These are phyloP conservation scores for Crithidia mellificae DNA, from an alignment of 208 protist species.

Conservation along the genomic window DNA sequence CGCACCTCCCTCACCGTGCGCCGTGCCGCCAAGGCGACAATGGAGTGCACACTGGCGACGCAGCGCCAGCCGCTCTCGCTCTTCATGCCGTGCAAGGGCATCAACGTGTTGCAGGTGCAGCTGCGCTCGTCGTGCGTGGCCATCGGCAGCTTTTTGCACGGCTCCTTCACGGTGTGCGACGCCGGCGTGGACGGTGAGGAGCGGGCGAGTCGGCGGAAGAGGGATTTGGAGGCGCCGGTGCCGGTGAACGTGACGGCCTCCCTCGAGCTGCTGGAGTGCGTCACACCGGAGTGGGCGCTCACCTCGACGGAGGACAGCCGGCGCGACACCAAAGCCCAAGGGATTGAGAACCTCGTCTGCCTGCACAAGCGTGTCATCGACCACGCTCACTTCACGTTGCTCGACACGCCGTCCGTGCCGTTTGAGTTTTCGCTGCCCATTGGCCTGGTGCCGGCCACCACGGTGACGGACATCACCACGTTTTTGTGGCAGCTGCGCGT, in stretches of 20 bases:
- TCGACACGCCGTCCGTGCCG: slow-evolving; percentile 30
- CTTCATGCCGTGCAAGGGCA: slow-evolving; percentile 29
- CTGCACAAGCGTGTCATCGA: slow-evolving; percentile 29
- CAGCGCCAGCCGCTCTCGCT: slow-evolving; percentile 37
- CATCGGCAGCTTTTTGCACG: slow-evolving; percentile 45
- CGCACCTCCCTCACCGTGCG: slow-evolving; percentile 26
- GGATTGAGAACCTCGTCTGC: slow-evolving; percentile 33
- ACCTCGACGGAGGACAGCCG: slow-evolving; percentile 12
- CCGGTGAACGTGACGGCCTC: slow-evolving; percentile 23
- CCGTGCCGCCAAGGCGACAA: slow-evolving; percentile 15
- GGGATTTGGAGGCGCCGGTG: slow-evolving; percentile 15
- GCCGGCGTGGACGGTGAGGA: background rate
- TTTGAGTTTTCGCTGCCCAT: slow-evolving; percentile 34
- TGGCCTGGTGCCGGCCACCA: slow-evolving; percentile 23
- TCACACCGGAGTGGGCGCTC: slow-evolving; percentile 31
- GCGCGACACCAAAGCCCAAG: slow-evolving; percentile 16
- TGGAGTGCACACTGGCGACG: slow-evolving; percentile 19
- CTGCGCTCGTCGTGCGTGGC: slow-evolving; percentile 40
- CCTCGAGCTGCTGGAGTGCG: slow-evolving; percentile 32
- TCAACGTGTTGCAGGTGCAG: slow-evolving; percentile 29
- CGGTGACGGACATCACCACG: slow-evolving; percentile 32
- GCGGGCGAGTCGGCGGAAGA: background rate
- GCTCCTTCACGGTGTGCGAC: slow-evolving; percentile 30
- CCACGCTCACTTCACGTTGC: slow-evolving; percentile 17
- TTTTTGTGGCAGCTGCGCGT: slow-evolving; percentile 37